Conservation (phyloP, 768 basidiomycete genomes). For the Polyporus arcularius region DNA sequence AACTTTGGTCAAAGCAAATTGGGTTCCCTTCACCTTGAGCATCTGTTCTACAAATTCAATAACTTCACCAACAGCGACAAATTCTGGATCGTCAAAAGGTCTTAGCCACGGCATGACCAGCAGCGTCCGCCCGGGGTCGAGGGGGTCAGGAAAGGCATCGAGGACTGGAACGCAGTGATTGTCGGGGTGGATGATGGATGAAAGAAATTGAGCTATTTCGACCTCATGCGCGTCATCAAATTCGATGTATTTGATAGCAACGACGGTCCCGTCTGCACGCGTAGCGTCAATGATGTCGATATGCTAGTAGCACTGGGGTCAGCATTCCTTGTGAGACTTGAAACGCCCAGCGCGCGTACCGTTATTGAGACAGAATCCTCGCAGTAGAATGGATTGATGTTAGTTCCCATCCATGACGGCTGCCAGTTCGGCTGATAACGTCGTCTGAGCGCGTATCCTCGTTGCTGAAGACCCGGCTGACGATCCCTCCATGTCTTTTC, state of each 20-base stretch:
- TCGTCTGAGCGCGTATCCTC: constrained; percentile 23
- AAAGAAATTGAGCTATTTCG: constrained; percentile 6
- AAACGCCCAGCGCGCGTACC: background rate
- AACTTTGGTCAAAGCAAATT: too few relatives aligned
- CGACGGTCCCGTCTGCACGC: background rate
- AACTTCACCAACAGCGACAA: constrained; percentile 13
- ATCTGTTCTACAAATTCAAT: constrained; percentile 16
- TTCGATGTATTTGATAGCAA: constrained; percentile 16
- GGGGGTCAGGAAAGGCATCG: constrained; percentile 22
- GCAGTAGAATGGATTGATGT: constrained; percentile 8
- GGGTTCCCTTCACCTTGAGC: constrained; percentile 1
- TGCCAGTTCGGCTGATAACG: constrained; percentile 20
- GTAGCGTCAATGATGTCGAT: constrained; percentile 20
- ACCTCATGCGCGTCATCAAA: constrained; percentile 7
- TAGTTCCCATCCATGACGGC: constrained; percentile 23
- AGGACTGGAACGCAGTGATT: constrained; percentile 29
- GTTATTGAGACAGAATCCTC: constrained; percentile 15
- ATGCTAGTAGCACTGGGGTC: background rate
- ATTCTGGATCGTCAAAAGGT: constrained; percentile 19
- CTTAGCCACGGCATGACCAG: constrained; percentile 28
- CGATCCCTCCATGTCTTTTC: constrained; percentile 15
- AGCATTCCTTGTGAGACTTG: background rate
- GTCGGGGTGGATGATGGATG: background rate
- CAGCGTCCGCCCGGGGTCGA: background rate
- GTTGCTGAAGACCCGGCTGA: constrained; percentile 7